phyloP scores from a whole-genome alignment of 495 filamentous ascomycete species.

The Podospora anserina region DNA sequence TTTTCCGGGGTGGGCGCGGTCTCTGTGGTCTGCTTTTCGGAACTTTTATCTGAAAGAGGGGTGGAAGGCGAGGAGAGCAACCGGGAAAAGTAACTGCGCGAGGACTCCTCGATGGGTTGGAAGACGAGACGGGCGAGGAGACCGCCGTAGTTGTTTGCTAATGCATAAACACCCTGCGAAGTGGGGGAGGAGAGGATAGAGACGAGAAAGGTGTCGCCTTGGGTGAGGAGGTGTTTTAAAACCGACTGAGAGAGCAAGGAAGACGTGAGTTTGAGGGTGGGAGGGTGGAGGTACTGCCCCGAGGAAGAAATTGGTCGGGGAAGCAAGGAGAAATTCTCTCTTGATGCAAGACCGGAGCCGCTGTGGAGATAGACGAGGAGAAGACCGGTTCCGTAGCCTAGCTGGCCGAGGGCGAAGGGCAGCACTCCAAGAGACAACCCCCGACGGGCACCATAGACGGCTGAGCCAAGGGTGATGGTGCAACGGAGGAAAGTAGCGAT shows the following conservation, averaged over 20 bases:
- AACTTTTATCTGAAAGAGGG: slow-evolving; percentile 18
- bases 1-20: slow-evolving; percentile 21
- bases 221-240: slow-evolving; percentile 88
- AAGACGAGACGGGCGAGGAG: slow-evolving; percentile 87
- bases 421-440: slow-evolving; percentile 59
- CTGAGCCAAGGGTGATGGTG: slow-evolving; percentile 62
- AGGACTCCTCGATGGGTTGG: slow-evolving; percentile 91
- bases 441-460: slow-evolving; percentile 53
- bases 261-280: slow-evolving; percentile 62
- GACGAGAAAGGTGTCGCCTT: slow-evolving; percentile 88
- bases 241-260: slow-evolving; percentile 82
- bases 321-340: slow-evolving; percentile 58
- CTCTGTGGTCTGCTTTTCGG: slow-evolving; percentile 15
- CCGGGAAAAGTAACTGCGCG: slow-evolving; percentile 79
- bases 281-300: slow-evolving; percentile 58
- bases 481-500: slow-evolving; percentile 75
- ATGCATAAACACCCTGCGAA: slow-evolving; percentile 88
- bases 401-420: slow-evolving; percentile 85
- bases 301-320: slow-evolving; percentile 21
- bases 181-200: slow-evolving; percentile 66
- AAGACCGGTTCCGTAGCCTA: slow-evolving; percentile 68
- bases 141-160: slow-evolving; percentile 92
- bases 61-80: slow-evolving; percentile 43
- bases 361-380: slow-evolving; percentile 61
- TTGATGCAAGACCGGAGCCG: slow-evolving; percentile 41